phyloP scores from a whole-genome alignment of 257 asterid species.

The Pogostemon cablin region DNA sequence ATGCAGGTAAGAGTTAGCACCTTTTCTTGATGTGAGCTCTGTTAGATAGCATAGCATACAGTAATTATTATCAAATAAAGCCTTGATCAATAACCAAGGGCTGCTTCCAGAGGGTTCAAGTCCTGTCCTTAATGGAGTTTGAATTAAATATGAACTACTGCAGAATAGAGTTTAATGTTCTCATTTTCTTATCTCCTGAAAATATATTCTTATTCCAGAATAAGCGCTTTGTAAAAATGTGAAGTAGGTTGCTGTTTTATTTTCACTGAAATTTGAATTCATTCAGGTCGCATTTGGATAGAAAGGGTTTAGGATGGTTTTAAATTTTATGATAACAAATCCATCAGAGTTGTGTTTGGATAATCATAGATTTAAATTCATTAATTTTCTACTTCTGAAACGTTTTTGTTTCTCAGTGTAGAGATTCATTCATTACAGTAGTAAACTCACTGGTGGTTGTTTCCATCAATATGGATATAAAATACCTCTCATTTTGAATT shows the following conservation, averaged over 20 bases:
- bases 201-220: constrained; percentile 16
- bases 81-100: constrained; percentile 8
- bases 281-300: constrained; percentile 7
- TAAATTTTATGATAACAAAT: background rate
- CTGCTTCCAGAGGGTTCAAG: background rate
- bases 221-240: background rate
- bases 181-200: constrained; percentile 1
- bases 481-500: too few relatives aligned
- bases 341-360: background rate
- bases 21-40: constrained; percentile 22
- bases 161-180: background rate
- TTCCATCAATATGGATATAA: too few relatives aligned
- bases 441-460: too few relatives aligned
- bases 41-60: constrained; percentile 2
- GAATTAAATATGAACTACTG: constrained; percentile 6
- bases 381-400: background rate
- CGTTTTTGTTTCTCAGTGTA: background rate
- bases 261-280: constrained; percentile 15
- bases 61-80: constrained; percentile 5
- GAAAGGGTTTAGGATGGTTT: background rate
- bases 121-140: background rate
- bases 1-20: constrained; percentile 71
- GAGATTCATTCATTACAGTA: too few relatives aligned
- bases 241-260: background rate
- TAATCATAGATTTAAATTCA: background rate